Evolutionary conservation across 192 early-diverging fungal genomes (phyloP), one percentile per base, ranked within the genome.

Genomic region (Spinellus fusiger): DNA sequence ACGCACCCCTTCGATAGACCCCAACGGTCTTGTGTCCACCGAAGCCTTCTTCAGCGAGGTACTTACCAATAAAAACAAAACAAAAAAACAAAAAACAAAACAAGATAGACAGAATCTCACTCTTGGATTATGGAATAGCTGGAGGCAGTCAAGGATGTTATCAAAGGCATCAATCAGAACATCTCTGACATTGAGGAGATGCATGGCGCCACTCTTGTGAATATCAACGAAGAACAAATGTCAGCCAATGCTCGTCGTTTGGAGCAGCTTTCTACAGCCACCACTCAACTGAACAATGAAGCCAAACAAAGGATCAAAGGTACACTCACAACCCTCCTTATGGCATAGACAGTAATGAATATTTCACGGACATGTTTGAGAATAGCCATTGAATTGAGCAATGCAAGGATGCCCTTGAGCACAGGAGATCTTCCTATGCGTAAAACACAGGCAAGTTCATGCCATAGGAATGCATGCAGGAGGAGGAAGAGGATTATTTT

Each of bases 261-360:
- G 25, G 66, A 74, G 32, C 46, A 47, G 16, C 23, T 74, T 1
- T 51, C 64, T 1, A 48, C 59, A 16, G 47, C 60, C 18, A 74
- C 72, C 4, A 60, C 62, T 5, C 65, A 68, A 35, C 32, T 74
- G 32, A 74, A 74, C 48, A 68, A 68, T 25, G 48, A 69, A 16
- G 55, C 73, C 46, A 84, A 84, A 67, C 75, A 73, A 53, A 71
- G 76, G 53, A 79, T 84, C 55, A 84, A 79, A 64, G 70, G 70
- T 73, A 49, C 38, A 22, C 5, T 27, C n/a, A n/a, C n/a, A n/a
- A n/a, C n/a, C n/a, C n/a, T n/a, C n/a, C n/a, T n/a, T n/a, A n/a
- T n/a, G n/a, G n/a, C n/a, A n/a, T n/a, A n/a, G n/a, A n/a, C n/a
- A n/a, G n/a, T n/a, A n/a, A n/a, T n/a, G n/a, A n/a, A n/a, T 53